Percentiles rank a stretch among this genome's conserved stretches.
Conservation (phyloP, 352 stramenopile genomes). For the Phytophthora meadii region DNA sequence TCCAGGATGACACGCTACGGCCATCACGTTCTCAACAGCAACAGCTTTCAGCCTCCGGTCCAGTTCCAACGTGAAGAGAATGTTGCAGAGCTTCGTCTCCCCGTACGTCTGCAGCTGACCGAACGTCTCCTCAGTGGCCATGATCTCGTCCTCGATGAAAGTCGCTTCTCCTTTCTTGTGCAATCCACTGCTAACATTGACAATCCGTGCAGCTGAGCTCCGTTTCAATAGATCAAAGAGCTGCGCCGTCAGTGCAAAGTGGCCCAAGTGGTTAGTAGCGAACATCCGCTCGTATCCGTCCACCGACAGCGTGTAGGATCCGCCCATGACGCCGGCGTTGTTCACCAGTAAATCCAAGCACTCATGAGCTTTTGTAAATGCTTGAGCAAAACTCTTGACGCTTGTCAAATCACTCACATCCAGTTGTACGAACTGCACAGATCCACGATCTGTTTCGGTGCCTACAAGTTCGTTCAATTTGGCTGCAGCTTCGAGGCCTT, state of each 20-base stretch:
- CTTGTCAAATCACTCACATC: constrained; percentile 49
- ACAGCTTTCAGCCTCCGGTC: constrained; percentile 36
- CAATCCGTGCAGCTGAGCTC: constrained; percentile 31
- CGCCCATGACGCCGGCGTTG: constrained; percentile 67
- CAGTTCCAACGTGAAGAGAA: constrained; percentile 59
- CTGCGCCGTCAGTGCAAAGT: constrained; percentile 57
- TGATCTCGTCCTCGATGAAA: constrained; percentile 40
- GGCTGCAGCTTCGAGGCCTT: constrained; percentile 24
- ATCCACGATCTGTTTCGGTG: constrained; percentile 4
- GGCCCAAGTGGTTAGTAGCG: constrained; percentile 64
- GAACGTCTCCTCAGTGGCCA: constrained; percentile 43
- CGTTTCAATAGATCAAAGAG: constrained; percentile 48
- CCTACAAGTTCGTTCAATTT: constrained; percentile 27
- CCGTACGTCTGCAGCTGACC: constrained; percentile 42
- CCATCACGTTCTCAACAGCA: constrained; percentile 30
- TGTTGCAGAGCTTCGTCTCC: constrained; percentile 58
- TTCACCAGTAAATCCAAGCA: constrained; percentile 69
- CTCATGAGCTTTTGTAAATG: constrained; percentile 32
- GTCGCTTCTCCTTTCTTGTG: constrained; percentile 31
- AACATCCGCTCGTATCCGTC: constrained; percentile 67
- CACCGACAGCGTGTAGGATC: constrained; percentile 34
- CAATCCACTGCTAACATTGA: constrained; percentile 44
- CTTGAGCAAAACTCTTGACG: constrained; percentile 39
- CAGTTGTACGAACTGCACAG: constrained; percentile 54
- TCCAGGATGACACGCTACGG: constrained; percentile 44